Percentiles rank a stretch among this genome's conserved stretches.
Evolutionary conservation across 495 filamentous ascomycete genomes (phyloP).

Genomic region (Aspergillus avenaceus): DNA sequence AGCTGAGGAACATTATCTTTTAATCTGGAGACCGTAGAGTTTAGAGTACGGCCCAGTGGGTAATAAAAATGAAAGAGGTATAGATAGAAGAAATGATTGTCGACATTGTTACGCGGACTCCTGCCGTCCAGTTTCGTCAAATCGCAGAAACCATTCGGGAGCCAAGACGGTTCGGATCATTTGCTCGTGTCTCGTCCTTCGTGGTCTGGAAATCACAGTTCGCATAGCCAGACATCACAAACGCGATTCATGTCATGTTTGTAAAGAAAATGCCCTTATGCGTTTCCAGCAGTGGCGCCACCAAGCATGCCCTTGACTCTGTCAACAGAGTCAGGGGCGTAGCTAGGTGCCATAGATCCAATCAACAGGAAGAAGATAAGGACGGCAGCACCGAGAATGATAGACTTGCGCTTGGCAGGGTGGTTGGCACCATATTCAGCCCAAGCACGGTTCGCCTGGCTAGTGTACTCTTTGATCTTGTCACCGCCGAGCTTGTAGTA

Average conservation of each 20-base stretch:
- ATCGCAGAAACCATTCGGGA: background rate
- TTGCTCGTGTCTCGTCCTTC: background rate
- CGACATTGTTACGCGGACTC: background rate
- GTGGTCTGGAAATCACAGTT: background rate
- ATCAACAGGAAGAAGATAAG: constrained; percentile 67
- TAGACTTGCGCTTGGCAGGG: constrained; percentile 70
- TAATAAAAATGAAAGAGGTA: constrained; percentile 3
- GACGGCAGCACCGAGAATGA: constrained; percentile 60
- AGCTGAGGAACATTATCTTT: constrained; percentile 16
- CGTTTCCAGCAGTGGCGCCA: constrained; percentile 34
- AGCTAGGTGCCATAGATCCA: constrained; percentile 51
- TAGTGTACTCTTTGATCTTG: constrained; percentile 72
- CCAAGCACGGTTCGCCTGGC: constrained; percentile 68
- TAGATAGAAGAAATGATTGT: constrained; percentile 4
- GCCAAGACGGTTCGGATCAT: background rate
- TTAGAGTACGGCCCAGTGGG: constrained; percentile 4
- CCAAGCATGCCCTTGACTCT: constrained; percentile 42
- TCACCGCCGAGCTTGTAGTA: constrained; percentile 97
- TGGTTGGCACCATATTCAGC: constrained; percentile 75
- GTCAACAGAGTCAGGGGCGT: constrained; percentile 36
- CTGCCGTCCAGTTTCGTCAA: background rate
- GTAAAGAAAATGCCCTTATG: constrained; percentile 19
- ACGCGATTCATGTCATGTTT: background rate
- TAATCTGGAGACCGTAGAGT: background rate
- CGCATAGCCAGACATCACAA: background rate